These are phyloP conservation scores for Gnaphalium uliginosum DNA, from an alignment of 129 eudicot species.

Conservation along the genomic window DNA sequence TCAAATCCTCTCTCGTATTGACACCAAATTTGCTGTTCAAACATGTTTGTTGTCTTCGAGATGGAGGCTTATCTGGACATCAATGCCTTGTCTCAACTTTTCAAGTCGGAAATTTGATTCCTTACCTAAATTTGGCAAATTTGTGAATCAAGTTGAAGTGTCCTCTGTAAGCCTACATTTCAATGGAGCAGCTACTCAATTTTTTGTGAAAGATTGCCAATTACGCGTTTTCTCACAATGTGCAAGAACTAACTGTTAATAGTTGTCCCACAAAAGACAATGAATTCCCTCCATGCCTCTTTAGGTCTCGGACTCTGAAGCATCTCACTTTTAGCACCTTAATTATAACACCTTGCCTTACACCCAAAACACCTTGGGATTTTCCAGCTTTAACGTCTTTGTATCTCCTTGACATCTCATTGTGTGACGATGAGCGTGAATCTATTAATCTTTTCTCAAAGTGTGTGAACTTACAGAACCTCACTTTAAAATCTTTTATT, in stretches of 20 bases:
- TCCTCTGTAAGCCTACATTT: too few species aligned
- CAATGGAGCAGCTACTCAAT: too few species aligned
- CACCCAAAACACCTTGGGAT: constrained; percentile 24
- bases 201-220: not conserved
- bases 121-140: constrained; percentile 6
- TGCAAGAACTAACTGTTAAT: constrained; percentile 1
- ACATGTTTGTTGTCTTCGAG: constrained; percentile 16
- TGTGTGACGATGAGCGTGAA: not conserved
- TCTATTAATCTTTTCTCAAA: constrained; percentile 5
- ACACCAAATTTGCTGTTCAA: constrained; percentile 17
- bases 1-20: constrained; percentile 22
- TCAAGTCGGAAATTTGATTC: not conserved
- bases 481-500: constrained; percentile 3
- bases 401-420: not conserved
- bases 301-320: too few species aligned
- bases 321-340: too few species aligned
- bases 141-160: constrained; percentile 10
- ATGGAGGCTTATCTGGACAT: constrained; percentile 28
- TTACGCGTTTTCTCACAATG: constrained; percentile 22
- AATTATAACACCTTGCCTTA: too few species aligned
- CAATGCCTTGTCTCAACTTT: constrained; percentile 22
- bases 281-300: not conserved
- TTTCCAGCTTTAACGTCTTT: constrained; percentile 19
- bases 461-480: constrained; percentile 21
- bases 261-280: not conserved